These are phyloP conservation scores for Lojkania enalia DNA, from an alignment of 2,329 filamentous ascomycete genomes.

Conservation along the genomic window DNA sequence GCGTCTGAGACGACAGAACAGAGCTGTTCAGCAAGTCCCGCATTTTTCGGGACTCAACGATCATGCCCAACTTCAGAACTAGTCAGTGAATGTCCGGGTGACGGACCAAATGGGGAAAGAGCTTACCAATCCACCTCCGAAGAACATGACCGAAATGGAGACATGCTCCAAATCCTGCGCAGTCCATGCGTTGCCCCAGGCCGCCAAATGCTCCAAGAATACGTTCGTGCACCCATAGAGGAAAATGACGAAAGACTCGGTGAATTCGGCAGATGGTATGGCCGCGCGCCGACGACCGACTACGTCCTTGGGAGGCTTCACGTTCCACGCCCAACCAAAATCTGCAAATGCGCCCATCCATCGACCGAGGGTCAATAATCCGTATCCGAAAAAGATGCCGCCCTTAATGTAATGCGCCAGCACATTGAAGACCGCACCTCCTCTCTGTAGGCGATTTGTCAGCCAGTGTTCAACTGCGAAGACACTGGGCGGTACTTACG, in stretches of 20 bases:
- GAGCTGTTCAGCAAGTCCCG: constrained; percentile 65
- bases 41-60: constrained; percentile 71
- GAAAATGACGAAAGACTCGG: constrained; percentile 88
- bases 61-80: constrained; percentile 67
- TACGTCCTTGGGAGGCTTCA: constrained; percentile 64
- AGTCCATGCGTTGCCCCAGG: constrained; percentile 71
- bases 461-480: constrained; percentile 8
- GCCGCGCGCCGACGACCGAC: constrained; percentile 64
- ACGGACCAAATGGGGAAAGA: constrained; percentile 7
- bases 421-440: constrained; percentile 72
- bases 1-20: constrained; percentile 45
- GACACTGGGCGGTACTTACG: constrained; percentile 57
- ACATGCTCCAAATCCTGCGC: constrained; percentile 86
- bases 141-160: constrained; percentile 90
- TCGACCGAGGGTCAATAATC: constrained; percentile 80
- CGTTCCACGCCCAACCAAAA: constrained; percentile 94
- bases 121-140: constrained; percentile 83
- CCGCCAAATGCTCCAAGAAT: constrained; percentile 85
- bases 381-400: constrained; percentile 92
- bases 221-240: constrained; percentile 88
- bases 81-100: constrained; percentile 24
- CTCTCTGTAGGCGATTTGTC: constrained; percentile 57
- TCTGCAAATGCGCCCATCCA: constrained; percentile 91
- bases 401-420: constrained; percentile 94
- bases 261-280: constrained; percentile 79